These are phyloP conservation scores for Gliomastix tumulicola DNA, from an alignment of 2,329 filamentous ascomycete species.

Conservation along the genomic window DNA sequence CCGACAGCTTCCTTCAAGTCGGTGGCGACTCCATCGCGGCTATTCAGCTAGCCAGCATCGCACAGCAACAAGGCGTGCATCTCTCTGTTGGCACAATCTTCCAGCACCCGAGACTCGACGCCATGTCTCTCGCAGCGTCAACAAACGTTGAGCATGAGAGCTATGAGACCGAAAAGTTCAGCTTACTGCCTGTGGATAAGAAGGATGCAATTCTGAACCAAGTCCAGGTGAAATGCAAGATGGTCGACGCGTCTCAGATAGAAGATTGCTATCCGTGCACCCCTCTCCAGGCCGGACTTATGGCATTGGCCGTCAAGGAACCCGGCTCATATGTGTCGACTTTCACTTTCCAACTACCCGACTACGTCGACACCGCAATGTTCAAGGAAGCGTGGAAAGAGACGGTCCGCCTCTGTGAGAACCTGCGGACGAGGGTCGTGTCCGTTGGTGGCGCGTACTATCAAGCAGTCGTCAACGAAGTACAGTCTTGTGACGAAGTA, in stretches of 20 bases:
- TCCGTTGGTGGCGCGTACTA: not conserved
- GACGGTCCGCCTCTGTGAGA: constrained; percentile 1
- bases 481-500: too few species aligned
- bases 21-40: constrained; percentile 10
- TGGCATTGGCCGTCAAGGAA: constrained; percentile 20
- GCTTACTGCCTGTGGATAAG: not conserved
- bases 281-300: constrained; percentile 25
- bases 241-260: constrained; percentile 1
- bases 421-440: constrained; percentile 6
- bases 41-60: constrained; percentile 2
- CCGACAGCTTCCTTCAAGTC: constrained; percentile 8
- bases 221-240: constrained; percentile 2
- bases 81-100: constrained; percentile 1
- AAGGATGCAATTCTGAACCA: not conserved
- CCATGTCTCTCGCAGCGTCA: not conserved
- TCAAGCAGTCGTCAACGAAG: constrained; percentile 3
- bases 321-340: constrained; percentile 23
- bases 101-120: not conserved
- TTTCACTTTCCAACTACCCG: constrained; percentile 11
- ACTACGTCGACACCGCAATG: constrained; percentile 8
- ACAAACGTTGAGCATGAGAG: not conserved
- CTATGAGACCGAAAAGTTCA: not conserved
- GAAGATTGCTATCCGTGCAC: constrained; percentile 27
- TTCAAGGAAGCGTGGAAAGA: constrained; percentile 8
- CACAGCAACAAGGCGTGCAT: not conserved